phyloP scores from a whole-genome alignment of 345 rosid species.

The Heritiera fomes region DNA sequence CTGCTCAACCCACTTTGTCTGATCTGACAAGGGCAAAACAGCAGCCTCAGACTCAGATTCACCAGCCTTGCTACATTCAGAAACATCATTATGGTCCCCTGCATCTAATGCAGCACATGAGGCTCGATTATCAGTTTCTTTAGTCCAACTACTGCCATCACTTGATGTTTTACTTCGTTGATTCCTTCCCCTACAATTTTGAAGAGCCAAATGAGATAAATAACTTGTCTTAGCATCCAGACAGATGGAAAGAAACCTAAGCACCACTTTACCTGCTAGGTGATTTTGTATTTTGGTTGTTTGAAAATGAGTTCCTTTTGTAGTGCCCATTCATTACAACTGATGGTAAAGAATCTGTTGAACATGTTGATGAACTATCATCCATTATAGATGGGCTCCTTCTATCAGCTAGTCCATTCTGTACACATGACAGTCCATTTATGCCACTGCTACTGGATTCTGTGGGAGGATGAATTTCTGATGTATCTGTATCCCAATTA shows the following conservation, averaged over 20 bases:
- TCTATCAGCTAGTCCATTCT: constrained; percentile 64
- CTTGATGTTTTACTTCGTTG: constrained; percentile 44
- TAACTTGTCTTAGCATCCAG: neutral
- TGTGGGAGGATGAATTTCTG: constrained; percentile 62
- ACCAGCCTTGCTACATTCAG: constrained; percentile 45
- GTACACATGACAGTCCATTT: constrained; percentile 53
- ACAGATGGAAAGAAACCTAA: neutral
- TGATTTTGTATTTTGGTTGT: constrained; percentile 46
- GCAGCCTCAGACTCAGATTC: constrained; percentile 48
- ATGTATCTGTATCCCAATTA: constrained; percentile 82
- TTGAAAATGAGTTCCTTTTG: constrained; percentile 49
- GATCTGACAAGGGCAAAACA: constrained; percentile 38
- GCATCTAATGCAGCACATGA: constrained; percentile 43
- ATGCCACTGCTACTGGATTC: constrained; percentile 61
- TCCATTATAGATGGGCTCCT: constrained; percentile 58
- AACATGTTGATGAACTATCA: constrained; percentile 95
- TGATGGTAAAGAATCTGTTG: constrained; percentile 75
- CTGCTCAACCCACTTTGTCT: constrained; percentile 41
- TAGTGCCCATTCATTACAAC: constrained; percentile 58
- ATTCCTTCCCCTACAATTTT: constrained; percentile 51
- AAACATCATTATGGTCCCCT: constrained; percentile 41
- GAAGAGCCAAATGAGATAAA: constrained; percentile 21
- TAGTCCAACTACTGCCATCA: constrained; percentile 44
- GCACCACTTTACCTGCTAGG: constrained; percentile 51
- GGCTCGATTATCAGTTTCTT: constrained; percentile 47